Percentiles rank a stretch among this genome's conserved stretches.
Conservation (phyloP, 352 stramenopile genomes). For the Elongisporangium undulatum region DNA sequence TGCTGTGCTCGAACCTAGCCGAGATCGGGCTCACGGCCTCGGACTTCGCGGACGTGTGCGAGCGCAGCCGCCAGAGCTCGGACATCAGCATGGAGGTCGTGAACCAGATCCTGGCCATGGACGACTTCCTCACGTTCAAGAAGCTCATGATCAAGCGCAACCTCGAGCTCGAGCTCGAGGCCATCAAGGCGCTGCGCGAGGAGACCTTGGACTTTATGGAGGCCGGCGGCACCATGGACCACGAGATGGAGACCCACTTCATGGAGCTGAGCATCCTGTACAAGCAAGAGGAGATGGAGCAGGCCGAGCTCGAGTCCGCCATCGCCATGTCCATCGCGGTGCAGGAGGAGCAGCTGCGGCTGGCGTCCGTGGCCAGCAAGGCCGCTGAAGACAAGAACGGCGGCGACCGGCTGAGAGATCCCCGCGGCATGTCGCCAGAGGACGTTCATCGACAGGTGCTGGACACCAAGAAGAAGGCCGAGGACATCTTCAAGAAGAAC, state of each 20-base stretch:
- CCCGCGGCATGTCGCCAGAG: slow-evolving; percentile 32
- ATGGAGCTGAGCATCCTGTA: slow-evolving; percentile 85
- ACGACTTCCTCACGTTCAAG: slow-evolving; percentile 91
- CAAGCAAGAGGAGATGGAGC: slow-evolving; percentile 85
- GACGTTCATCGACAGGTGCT: slow-evolving; percentile 51
- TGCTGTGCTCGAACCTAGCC: slow-evolving; percentile 74
- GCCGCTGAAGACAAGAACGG: slow-evolving; percentile 60
- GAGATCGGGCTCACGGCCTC: slow-evolving; percentile 82
- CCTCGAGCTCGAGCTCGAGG: slow-evolving; percentile 88
- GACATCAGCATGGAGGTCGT: slow-evolving; percentile 76
- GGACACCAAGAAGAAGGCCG: slow-evolving; percentile 66
- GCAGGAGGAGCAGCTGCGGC: slow-evolving; percentile 64
- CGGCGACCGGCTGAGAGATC: slow-evolving; percentile 1
- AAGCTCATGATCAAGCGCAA: slow-evolving; percentile 92
- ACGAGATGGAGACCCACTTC: slow-evolving; percentile 58
- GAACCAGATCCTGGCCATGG: slow-evolving; percentile 85
- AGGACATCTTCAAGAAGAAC: slow-evolving; percentile 71
- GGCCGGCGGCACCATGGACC: not conserved
- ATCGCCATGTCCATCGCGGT: slow-evolving; percentile 75
- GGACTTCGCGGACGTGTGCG: slow-evolving; percentile 81
- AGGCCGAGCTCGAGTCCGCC: slow-evolving; percentile 69
- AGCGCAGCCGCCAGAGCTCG: slow-evolving; percentile 51
- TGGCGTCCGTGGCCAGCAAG: slow-evolving; percentile 48
- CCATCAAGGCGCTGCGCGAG: slow-evolving; percentile 75
- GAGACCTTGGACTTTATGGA: slow-evolving; percentile 30